These are phyloP conservation scores for Rhizopogon sp. DNA, from an alignment of 768 basidiomycete species.

Conservation along the genomic window DNA sequence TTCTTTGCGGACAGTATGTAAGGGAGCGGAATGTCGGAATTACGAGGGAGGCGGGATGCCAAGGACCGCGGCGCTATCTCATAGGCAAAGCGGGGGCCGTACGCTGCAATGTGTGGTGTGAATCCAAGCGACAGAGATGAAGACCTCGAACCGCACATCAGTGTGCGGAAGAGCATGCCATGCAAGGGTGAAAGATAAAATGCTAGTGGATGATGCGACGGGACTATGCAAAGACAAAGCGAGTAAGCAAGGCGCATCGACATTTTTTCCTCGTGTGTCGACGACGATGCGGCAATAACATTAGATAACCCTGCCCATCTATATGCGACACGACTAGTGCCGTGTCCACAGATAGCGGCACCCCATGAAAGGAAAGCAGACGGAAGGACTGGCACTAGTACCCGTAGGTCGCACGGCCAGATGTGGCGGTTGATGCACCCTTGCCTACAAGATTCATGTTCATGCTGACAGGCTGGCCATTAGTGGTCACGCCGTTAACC, in stretches of 20 bases:
- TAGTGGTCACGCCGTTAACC: conserved; percentile 20
- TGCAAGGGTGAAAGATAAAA: background rate
- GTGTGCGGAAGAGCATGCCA: background rate
- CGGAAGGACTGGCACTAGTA: conserved; percentile 22
- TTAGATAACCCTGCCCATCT: background rate
- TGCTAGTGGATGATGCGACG: background rate
- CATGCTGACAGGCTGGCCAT: conserved; percentile 37
- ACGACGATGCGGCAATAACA: background rate
- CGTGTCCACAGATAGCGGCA: background rate
- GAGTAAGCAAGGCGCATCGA: background rate
- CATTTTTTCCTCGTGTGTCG: background rate
- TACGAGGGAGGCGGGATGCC: background rate
- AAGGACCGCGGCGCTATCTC: background rate
- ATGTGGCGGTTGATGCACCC: conserved; percentile 25
- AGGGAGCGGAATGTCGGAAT: background rate
- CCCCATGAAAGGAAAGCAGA: conserved; percentile 10
- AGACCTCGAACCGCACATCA: background rate
- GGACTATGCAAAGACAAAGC: background rate
- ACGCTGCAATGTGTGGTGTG: background rate
- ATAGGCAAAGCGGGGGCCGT: background rate
- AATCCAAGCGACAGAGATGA: background rate
- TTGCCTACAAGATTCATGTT: conserved; percentile 37
- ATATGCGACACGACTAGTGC: background rate
- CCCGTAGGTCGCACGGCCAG: conserved; percentile 34
- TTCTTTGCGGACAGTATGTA: background rate